Evolutionary conservation across 805 yeast species (phyloP), one percentile per base, ranked within the genome.

Genomic region (Schizosaccharomyces osmophilus): DNA sequence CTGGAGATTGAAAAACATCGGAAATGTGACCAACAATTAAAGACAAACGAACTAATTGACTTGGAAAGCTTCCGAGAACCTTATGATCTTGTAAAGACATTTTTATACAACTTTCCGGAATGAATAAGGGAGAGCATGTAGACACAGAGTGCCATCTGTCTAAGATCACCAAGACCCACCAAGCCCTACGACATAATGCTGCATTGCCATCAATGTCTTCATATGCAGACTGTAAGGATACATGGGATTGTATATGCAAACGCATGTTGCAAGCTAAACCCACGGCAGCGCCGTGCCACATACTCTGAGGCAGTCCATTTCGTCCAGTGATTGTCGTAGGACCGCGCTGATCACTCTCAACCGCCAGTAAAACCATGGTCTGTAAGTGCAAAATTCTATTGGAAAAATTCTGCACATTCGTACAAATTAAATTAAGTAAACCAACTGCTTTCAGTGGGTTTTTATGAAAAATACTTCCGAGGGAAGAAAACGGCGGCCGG

Each of bases 281-380:
- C n/a, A 72, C 67, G 5, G 74, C 73, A 5, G 73, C 67, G 1
- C 74, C 74, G 8, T 74, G 67, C 71, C 73, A 70, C 41, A 66
- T 54, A 32, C 65, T 41, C 5, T 32, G 36, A 22, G 64, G 62
- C 13, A 57, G 61, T 26, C 61, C 57, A 41, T 36, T 39, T 36
- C 45, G 45, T 5, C 57, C 62, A 11, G 64, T 55, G 13, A 62
- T 61, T 17, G 41, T 54, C 11, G 62, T 59, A 24, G 63, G 60
- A 2, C 65, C 66, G 22, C 60, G 66, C 26, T 59, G 63, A 43
- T 68, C 73, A 67, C 67, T 61, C 67, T 73, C 65, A 29, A 65
- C 61, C 11, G 65, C 67, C 15, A 70, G 67, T 45, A 73, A 65
- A 54, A 71, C 63, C 61, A 69, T 63, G 13, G 73, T 67, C 67